These are phyloP conservation scores for Aspergillus quadricinctus DNA, from an alignment of 2,329 filamentous ascomycete species.

Conservation along the genomic window DNA sequence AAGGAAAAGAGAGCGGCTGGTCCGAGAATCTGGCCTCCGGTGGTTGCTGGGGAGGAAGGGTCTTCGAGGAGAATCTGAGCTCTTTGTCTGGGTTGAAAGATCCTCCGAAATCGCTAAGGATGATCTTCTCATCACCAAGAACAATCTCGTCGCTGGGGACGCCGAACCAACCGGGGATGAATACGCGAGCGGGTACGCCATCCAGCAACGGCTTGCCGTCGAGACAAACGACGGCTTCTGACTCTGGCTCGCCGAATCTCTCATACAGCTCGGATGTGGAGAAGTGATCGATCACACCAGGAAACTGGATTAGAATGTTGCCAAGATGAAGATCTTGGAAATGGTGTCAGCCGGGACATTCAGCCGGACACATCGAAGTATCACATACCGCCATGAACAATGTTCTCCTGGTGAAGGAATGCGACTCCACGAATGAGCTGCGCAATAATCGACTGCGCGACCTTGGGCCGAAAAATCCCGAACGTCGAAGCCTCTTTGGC, in stretches of 20 bases:
- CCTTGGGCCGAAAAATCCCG: conserved; percentile 15
- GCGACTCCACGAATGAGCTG: conserved; percentile 19
- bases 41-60: conserved; percentile 23
- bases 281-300: conserved; percentile 15
- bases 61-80: conserved; percentile 15
- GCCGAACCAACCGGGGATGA: conserved; percentile 12
- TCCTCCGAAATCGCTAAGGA: conserved; percentile 27
- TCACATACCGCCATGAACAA: conserved; percentile 22
- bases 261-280: conserved; percentile 18
- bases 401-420: conserved; percentile 20
- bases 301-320: conserved; percentile 22
- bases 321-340: conserved; percentile 21
- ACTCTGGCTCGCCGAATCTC: conserved; percentile 17
- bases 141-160: conserved; percentile 15
- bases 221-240: conserved; percentile 18
- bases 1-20: conserved; percentile 30
- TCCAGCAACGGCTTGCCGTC: conserved; percentile 17
- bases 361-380: background rate
- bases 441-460: conserved; percentile 18
- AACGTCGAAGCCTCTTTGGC: conserved; percentile 18
- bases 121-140: conserved; percentile 16
- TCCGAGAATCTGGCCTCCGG: conserved; percentile 33
- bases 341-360: conserved; percentile 5
- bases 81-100: conserved; percentile 18
- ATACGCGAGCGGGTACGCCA: conserved; percentile 15